Base-by-base conservation (phyloP, 495 filamentous ascomycete genomes). In the Pseudevernia furfuracea region DNA sequence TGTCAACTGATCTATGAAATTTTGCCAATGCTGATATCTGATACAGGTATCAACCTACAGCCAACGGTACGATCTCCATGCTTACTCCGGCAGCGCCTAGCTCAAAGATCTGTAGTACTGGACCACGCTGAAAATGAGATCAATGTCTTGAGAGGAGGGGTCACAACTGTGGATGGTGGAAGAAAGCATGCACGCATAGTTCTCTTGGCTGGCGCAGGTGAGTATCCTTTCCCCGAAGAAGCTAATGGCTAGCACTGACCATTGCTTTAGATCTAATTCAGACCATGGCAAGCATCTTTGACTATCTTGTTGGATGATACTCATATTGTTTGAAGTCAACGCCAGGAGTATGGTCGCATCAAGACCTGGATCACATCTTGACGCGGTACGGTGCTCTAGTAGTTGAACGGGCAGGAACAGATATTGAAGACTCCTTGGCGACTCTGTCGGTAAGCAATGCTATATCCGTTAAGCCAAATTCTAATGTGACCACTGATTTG, bases 341-440 rank as follows among this genome's bases (percentile, higher is more conserved):
- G 21, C 64, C 64, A 32, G 64, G 67, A 3, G 64, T 68, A 14
- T 68, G 67, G 67, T 62, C 65, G 36, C 65, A 61, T 9, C 49
- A 62, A 39, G 67, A 68, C 58, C 52, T 68, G 36, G 67, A 68
- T 43, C 67, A 67, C 43, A 68, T 68, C 28, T 64, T 68, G n/a
- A 86, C 89, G 48, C 34, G 60, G 23, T 68, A 68, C 57, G 64
- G 64, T n/a, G 59, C 59, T 39, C 62, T 68, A 36, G 67, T 68
- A 21, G 43, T 68, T 19, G 67, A 68, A 67, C 52, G 67, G 28
- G 57, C 57, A 28, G 67, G 67, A 28, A 65, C 48, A 34, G 58
- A 68, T 9, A 62, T 68, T 1, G 62, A 68, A 39, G 62, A 68
- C 68, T 90, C 91, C 4, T 78, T 94, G 38, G 59, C n/a, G 8